These are phyloP conservation scores for Populus pruinosa DNA, from an alignment of 345 rosid species.

Conservation along the genomic window DNA sequence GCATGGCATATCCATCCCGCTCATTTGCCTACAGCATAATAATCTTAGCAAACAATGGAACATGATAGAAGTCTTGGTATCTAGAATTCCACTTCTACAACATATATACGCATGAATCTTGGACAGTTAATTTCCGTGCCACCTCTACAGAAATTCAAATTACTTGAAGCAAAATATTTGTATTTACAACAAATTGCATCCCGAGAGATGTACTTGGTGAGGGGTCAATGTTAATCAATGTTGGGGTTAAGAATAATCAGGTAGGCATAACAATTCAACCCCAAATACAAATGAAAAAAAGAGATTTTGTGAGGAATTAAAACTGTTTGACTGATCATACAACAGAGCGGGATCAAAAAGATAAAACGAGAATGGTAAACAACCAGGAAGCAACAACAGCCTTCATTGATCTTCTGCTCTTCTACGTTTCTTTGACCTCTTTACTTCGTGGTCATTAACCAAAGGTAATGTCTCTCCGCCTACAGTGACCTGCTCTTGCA, in stretches of 20 bases:
- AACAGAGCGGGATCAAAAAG: not conserved
- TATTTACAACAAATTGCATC: not conserved
- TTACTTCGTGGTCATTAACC: slow-evolving; percentile 9
- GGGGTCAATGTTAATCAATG: not conserved
- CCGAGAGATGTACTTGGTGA: not conserved
- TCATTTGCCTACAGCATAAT: not conserved
- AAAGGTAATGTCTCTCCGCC: slow-evolving; percentile 10
- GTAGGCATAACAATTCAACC: not conserved
- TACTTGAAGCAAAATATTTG: not conserved
- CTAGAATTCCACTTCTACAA: not conserved
- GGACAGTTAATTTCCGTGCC: not conserved
- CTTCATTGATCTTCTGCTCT: slow-evolving; percentile 21
- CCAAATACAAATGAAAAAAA: not conserved
- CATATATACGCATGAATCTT: not conserved
- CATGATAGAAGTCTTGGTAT: not conserved
- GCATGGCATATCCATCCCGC: not conserved
- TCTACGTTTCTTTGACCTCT: slow-evolving; percentile 41
- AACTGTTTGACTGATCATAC: not conserved
- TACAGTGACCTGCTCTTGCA: slow-evolving; percentile 13
- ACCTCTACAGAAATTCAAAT: not conserved
- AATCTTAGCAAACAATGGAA: not conserved
- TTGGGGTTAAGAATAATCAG: not conserved
- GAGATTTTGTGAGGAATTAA: not conserved
- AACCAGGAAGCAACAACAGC: not conserved
- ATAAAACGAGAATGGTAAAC: not conserved